Evolutionary conservation across 2,329 filamentous ascomycete genomes (phyloP), one percentile per base, ranked within the genome.

Genomic region (Penicillium sp.): DNA sequence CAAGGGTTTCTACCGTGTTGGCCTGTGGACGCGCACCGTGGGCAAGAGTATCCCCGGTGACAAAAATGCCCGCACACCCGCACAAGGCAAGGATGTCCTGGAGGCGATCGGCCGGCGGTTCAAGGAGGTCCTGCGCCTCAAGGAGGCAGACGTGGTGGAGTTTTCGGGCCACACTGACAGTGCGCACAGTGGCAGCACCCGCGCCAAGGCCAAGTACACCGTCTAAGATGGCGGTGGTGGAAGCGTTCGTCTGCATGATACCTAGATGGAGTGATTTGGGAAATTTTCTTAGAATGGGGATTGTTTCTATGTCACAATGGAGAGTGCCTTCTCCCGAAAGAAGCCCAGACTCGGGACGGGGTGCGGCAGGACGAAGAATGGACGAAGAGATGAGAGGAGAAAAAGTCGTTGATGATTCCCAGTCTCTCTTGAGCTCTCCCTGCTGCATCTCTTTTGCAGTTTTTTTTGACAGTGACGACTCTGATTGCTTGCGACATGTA

Each of bases 121-220:
- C 82, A 98, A 98, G 81, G 85, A 89, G 55, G 83, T 94, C 17
- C 76, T 98, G 40, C 83, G 86, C 65, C 75, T 98, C 46, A 84
- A 85, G 45, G 70, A 82, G 40, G 77, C 73, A 46, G 93, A 97
- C 65, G 68, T 74, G 47, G 81, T 98, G 44, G 94, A 98, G 72
- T 98, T 97, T 73, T 94, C 88, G 14, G 93, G 93, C 45, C 93
- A 98, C 73, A 94, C 88, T 13, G 94, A 98, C 57, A 87, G 86
- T 56, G 91, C 93, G 25, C 86, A 94, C 66, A 83, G 86, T 45
- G 93, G 93, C 54, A 96, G 90, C 72, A 95, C 88, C 45, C 83
- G 94, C 58, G 93, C 93, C 41, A 97, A 94, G 78, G 87, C 93
- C 58, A 98, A 96, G 78, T 87, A 88, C 69, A 76, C 78, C 35